phyloP scores from a whole-genome alignment of 345 rosid species.

The Brassica incana region DNA sequence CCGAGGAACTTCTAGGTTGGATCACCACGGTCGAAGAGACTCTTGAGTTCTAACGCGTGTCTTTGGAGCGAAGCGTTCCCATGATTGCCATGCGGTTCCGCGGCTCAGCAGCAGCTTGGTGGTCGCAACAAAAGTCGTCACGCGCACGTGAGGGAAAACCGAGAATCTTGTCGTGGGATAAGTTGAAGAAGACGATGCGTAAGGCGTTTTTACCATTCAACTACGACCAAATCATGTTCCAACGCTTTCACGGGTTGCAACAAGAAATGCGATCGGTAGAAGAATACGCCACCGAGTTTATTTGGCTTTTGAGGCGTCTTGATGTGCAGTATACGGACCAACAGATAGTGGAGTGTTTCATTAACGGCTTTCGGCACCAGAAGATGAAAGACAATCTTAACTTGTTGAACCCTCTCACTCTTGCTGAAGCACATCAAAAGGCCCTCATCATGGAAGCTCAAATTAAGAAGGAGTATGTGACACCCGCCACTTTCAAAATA shows the following conservation, averaged over 20 bases:
- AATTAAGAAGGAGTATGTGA: no score
- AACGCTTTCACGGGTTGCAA: background rate
- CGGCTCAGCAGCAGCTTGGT: background rate
- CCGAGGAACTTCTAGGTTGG: background rate
- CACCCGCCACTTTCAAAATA: no score
- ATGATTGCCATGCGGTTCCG: background rate
- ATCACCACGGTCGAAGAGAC: background rate
- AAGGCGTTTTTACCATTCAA: background rate
- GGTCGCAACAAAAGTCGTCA: background rate
- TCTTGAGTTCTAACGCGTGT: background rate
- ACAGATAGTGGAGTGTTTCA: background rate
- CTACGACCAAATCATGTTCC: background rate
- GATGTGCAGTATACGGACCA: background rate
- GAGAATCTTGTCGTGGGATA: background rate
- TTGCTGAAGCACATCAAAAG: slow-evolving; percentile 8
- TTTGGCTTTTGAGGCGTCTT: background rate
- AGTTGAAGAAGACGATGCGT: background rate
- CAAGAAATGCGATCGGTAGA: background rate
- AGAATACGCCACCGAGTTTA: background rate
- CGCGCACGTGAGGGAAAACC: background rate
- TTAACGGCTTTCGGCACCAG: background rate
- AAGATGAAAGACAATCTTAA: background rate
- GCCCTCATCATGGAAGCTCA: background rate
- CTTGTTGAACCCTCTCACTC: slow-evolving; percentile 7
- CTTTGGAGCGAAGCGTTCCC: no score